Base-by-base conservation (phyloP, 2,329 filamentous ascomycete genomes). In the Ascochyta fabae region DNA sequence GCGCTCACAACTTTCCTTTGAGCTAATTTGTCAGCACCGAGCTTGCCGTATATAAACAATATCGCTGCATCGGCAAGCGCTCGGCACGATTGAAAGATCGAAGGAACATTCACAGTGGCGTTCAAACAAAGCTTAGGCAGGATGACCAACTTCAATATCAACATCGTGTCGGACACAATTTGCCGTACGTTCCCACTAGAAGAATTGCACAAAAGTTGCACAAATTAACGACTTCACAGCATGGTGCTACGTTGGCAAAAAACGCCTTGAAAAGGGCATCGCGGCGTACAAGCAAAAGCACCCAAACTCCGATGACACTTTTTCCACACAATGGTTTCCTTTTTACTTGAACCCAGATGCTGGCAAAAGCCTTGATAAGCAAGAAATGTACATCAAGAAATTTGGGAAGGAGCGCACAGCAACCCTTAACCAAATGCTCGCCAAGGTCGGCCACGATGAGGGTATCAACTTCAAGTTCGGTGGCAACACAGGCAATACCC, bases 311-410 rank as follows among this genome's bases (percentile, higher is more conserved):
- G 75, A 81, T 35, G 89, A 94, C 76, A 90, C 83, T 19, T 93
- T 96, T 78, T 83, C 81, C 42, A 85, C 90, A 13, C 83, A 82
- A 58, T 96, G 91, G 90, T 82, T 84, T 58, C 89, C 92, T 1
- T 96, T 90, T 78, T 93, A 94, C 73, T 84, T 96, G 48, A 87
- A 93, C 68, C 89, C 90, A 0, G 80, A 80, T 42, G 79, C 84
- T 0, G 83, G 88, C 0, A 78, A 79, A 41, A 80, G 81, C 64
- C 70, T 80, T 53, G 79, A 83, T 65, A 87, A 86, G 68, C 72
- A 81, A 70, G 76, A 78, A 55, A 82, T 81, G 71, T 92, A 86
- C 74, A 77, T 83, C 34, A 69, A 79, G 44, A 88, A 88, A 51
- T 86, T 95, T 66, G 86, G 86, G 7, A 81, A 84, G 6, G 83